Evolutionary conservation across 192 early-diverging fungal genomes (phyloP), one percentile per base, ranked within the genome.

Genomic region (Helicostylum pulchrum): DNA sequence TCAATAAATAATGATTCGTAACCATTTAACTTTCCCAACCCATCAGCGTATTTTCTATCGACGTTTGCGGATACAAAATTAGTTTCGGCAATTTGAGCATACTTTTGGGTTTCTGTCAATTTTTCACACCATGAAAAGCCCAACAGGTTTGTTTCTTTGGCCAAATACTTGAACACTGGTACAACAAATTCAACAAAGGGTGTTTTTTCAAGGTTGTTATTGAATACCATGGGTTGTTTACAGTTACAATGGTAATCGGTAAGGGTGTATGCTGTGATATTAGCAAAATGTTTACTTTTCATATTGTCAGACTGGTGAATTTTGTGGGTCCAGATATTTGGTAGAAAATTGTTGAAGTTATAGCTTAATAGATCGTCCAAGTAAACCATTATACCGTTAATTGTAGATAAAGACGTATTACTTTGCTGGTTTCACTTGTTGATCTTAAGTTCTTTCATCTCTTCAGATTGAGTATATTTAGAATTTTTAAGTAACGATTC

Each of bases 91-190:
- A 50, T 50, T 21, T 50, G 15, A 3, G 48, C 48, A 4, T 50
- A 50, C 19, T 50, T 50, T 50, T 50, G 15, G 3, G 48, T 50
- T 50, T 50, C n/a, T 19, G 19, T 17, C 17, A 49, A 17, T 19
- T 49, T 49, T 49, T 49, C 48, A 49, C 48, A 49, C 48, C 48
- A 49, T 17, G 48, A 49, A 17, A 49, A 49, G 19, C 19, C 48
- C n/a, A 21, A 17, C 1, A 50, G 7, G 7, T 17, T 8, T 15
- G 48, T 50, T 50, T 50, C 48, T 50, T 50, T 50, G 0, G 48
- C n/a, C 19, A 50, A 21, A 20, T 50, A 50, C 23, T 50, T 50
- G 23, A 20, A 50, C 48, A 50, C 23, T 15, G 19, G 48, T 50
- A 50, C 19, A 20, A 50, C 48, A 50, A 23, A 50, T 21, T 50